phyloP scores from a whole-genome alignment of 2,329 filamentous ascomycete genomes.

The Monilinia vaccinii-corymbosi region DNA sequence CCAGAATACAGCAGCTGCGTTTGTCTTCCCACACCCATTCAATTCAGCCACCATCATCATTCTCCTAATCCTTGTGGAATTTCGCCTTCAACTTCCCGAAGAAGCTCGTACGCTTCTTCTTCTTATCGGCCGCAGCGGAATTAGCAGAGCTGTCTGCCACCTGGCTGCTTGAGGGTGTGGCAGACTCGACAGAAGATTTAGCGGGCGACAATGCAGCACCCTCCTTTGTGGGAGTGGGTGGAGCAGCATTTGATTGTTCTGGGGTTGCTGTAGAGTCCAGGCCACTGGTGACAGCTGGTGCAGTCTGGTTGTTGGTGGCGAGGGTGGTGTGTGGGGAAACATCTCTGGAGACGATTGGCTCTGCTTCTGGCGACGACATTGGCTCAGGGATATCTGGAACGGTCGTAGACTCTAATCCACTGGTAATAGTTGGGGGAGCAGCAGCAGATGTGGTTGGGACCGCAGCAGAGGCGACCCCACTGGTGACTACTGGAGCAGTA shows the following conservation, averaged over 20 bases:
- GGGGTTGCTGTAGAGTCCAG: conserved; percentile 16
- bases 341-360: conserved; percentile 15
- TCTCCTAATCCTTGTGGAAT: conserved; percentile 31
- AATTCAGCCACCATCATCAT: conserved; percentile 2
- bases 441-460: background rate
- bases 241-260: conserved; percentile 15
- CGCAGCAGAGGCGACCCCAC: background rate
- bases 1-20: conserved; percentile 6
- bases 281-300: conserved; percentile 23
- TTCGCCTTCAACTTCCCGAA: conserved; percentile 44
- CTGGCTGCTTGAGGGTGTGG: conserved; percentile 22
- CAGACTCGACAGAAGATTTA: conserved; percentile 20
- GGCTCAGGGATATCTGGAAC: background rate
- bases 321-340: conserved; percentile 24
- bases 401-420: background rate
- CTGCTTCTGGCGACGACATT: background rate
- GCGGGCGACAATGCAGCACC: conserved; percentile 16
- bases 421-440: background rate
- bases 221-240: conserved; percentile 17
- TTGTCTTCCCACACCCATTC: background rate
- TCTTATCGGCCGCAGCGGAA: conserved; percentile 25
- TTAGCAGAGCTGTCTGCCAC: conserved; percentile 21
- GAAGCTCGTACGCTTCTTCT: conserved; percentile 31
- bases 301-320: conserved; percentile 16
- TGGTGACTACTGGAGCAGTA: conserved; percentile 1